phyloP scores from a whole-genome alignment of 2,329 filamentous ascomycete species.

The Botrytis hyacinthi region DNA sequence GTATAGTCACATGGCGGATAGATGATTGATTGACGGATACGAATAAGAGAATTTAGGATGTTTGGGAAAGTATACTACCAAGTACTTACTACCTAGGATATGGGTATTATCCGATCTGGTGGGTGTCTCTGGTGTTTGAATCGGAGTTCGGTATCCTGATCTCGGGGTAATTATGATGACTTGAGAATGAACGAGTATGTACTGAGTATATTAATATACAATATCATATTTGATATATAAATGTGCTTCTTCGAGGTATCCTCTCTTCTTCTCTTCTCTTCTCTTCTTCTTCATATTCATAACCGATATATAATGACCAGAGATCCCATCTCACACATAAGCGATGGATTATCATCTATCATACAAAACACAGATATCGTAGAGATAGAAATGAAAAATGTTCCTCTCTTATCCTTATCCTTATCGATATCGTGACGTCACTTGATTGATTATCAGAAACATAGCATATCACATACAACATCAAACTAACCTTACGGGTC shows the following conservation, averaged over 20 bases:
- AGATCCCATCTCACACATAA: no score
- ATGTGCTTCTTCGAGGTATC: not conserved
- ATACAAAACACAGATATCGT: not conserved
- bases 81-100: not conserved
- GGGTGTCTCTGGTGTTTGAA: not conserved
- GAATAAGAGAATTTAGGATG: not conserved
- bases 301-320: no score
- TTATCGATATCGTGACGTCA: slow-evolving; percentile 7
- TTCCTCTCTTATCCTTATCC: slow-evolving; percentile 6
- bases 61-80: not conserved
- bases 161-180: not conserved
- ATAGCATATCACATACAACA: not conserved
- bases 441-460: not conserved
- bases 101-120: not conserved
- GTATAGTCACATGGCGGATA: no score
- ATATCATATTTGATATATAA: no score
- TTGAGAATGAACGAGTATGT: not conserved
- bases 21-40: not conserved
- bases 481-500: not conserved
- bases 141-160: not conserved
- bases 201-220: no score
- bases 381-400: not conserved
- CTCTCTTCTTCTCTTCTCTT: no score
- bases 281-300: no score
- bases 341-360: no score